Evolutionary conservation across 2,329 filamentous ascomycete genomes (phyloP).

Genomic region (Lecanicillium sp.): DNA sequence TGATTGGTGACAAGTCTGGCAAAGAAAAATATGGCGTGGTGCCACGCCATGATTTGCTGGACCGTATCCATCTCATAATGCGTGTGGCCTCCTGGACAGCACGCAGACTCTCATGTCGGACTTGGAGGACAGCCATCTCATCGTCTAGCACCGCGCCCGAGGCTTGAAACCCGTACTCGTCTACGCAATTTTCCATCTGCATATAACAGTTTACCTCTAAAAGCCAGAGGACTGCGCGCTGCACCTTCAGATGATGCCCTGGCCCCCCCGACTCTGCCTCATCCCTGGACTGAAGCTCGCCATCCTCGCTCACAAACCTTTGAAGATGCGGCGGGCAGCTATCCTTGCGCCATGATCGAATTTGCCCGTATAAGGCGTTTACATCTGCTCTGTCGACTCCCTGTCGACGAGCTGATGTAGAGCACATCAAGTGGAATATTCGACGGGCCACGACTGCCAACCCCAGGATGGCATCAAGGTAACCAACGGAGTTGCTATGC

Average conservation of each 20-base stretch:
- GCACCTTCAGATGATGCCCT: constrained; percentile 6
- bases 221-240: constrained; percentile 12
- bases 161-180: constrained; percentile 12
- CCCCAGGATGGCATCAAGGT: constrained; percentile 14
- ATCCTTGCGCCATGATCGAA: neutral
- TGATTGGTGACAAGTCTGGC: constrained; percentile 11
- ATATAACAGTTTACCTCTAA: constrained; percentile 14
- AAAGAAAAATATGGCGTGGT: constrained; percentile 2
- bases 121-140: constrained; percentile 4
- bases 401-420: constrained; percentile 5
- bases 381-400: constrained; percentile 9
- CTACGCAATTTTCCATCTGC: constrained; percentile 12
- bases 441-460: constrained; percentile 13
- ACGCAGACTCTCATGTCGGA: constrained; percentile 12
- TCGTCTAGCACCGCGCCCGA: constrained; percentile 2
- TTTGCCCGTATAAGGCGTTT: neutral
- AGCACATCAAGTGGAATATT: constrained; percentile 8
- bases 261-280: too few relatives aligned
- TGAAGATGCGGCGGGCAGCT: constrained; percentile 1
- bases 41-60: too few relatives aligned
- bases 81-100: constrained; percentile 9
- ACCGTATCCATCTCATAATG: constrained; percentile 7
- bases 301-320: neutral
- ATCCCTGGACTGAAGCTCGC: too few relatives aligned
- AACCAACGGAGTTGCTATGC: constrained; percentile 7